Base-by-base conservation (phyloP, 2,329 filamentous ascomycete genomes). In the Cladophialophora psammophila region DNA sequence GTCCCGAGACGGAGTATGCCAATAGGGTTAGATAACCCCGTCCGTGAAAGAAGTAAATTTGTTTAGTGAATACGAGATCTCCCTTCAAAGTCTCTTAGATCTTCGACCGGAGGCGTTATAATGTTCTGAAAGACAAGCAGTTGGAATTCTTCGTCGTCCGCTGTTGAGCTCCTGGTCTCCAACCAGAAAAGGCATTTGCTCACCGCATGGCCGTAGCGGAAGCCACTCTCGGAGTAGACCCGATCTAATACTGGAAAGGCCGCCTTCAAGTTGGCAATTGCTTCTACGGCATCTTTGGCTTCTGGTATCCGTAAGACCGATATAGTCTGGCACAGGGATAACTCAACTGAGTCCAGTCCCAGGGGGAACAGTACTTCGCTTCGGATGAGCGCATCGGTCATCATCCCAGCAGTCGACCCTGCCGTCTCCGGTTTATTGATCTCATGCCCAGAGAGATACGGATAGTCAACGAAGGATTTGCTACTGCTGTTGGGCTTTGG, bases 71-170 rank as follows among this genome's bases (percentile, higher is more conserved):
- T 63, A n/a, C 48, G 52, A n/a, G 48, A 36, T 12, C 36, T 63
- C 5, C 84, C 34, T 80, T 84, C 65, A 73, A 71, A 2, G 84
- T 84, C 68, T 74, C 81, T 60, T 7, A 63, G 20, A 54, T 63
- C 64, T 32, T 72, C 55, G n/a, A 67, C 5, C 12, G 71, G 61
- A 5, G 70, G 70, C 31, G 56, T 48, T 5, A 71, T 64, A 38
- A 71, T 67, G 1, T 50, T 56, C 13, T 72, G 63, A 45, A 69
- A 70, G 5, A 72, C 69, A n/a, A 55, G 59, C 3, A 63, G 15
- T 59, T 72, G 64, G 12, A 72, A 69, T 3, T 70, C 60, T 3
- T 69, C 69, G 38, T 69, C 65, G 12, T 69, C 66, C 15, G 66
- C 36, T 26, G 38, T 65, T 5, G 42, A 48, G 31, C 40, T 38